Evolutionary conservation across 768 basidiomycete genomes (phyloP), one percentile per base, ranked within the genome.

Genomic region (Gymnopilus junonius): DNA sequence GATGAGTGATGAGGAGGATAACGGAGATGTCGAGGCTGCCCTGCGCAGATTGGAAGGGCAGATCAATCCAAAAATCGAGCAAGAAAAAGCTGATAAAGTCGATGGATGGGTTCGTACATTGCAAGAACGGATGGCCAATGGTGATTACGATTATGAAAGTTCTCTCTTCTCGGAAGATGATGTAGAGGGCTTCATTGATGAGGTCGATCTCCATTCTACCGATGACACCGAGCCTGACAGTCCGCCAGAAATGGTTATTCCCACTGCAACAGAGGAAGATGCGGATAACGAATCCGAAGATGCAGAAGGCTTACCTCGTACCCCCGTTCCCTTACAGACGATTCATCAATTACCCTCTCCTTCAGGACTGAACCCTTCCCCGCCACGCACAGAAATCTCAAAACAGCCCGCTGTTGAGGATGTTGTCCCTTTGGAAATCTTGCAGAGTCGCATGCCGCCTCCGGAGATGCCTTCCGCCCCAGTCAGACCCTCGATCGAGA

Each of bases 11-110:
- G 88, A 93, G 4, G 91, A 89, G 61, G 82, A 77, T 17, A 66
- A 67, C 15, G 93, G 93, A 1, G 94, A 92, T 68, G 90, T 92
- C 17, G 93, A 94, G 32, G 91, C 87, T 7, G 94, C 95, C 17
- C 73, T 97, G 65, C 80, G 84, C 23, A 80, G 91, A 12, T 82
- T 97, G 39, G 94, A 97, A 74, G 95, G 94, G 0, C 88, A 94
- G 71, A 92, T 95, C 58, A 93, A 94, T 72, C 84, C 84, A 0
- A 80, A 87, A 63, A 83, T 85, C 70, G 86, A 90, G 71, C 80
- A 86, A 65, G 90, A 87, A 67, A 93, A 89, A 69, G 84, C 84
- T 35, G 82, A 82, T 51, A 93, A 94, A 72, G 92, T 95, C 3
- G 88, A 94, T 71, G 86, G 87, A 2, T 94, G 93, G 93, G 87